phyloP scores from a whole-genome alignment of 352 stramenopile genomes.

The Blastocystis sp. region DNA sequence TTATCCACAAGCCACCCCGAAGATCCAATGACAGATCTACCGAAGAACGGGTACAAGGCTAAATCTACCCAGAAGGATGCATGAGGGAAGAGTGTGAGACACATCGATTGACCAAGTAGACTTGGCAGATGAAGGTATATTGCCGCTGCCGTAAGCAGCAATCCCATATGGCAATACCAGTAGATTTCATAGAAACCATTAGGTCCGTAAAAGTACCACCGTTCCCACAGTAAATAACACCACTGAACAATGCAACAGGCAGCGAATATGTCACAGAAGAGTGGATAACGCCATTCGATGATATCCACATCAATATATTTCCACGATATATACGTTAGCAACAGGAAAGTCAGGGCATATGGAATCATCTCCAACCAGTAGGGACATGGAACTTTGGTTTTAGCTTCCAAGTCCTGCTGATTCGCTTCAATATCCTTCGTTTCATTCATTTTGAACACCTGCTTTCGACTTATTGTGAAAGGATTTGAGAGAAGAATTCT shows the following conservation, averaged over 20 bases:
- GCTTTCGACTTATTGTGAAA: neutral
- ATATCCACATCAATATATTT: conserved; percentile 19
- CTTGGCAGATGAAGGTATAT: neutral
- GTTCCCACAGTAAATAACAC: neutral
- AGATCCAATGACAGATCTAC: neutral
- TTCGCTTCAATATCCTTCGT: conserved; percentile 43
- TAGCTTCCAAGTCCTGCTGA: neutral
- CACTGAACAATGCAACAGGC: conserved; percentile 20
- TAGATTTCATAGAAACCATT: conserved; percentile 65
- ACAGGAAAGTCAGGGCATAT: neutral
- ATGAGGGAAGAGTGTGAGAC: conserved; percentile 53
- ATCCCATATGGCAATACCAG: conserved; percentile 63
- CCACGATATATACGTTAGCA: neutral
- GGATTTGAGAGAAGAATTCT: neutral
- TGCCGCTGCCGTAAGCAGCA: conserved; percentile 19
- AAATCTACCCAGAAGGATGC: conserved; percentile 50
- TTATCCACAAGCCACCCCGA: conserved; percentile 49
- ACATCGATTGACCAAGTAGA: conserved; percentile 55
- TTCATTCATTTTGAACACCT: neutral
- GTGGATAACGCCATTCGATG: neutral
- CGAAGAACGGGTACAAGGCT: neutral
- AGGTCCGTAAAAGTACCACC: conserved; percentile 24
- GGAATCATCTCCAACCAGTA: conserved; percentile 59
- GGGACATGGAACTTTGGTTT: conserved; percentile 7
- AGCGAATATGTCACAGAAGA: neutral